Base-by-base conservation (phyloP, 2,329 filamentous ascomycete genomes). In the Pseudonectria buxi region DNA sequence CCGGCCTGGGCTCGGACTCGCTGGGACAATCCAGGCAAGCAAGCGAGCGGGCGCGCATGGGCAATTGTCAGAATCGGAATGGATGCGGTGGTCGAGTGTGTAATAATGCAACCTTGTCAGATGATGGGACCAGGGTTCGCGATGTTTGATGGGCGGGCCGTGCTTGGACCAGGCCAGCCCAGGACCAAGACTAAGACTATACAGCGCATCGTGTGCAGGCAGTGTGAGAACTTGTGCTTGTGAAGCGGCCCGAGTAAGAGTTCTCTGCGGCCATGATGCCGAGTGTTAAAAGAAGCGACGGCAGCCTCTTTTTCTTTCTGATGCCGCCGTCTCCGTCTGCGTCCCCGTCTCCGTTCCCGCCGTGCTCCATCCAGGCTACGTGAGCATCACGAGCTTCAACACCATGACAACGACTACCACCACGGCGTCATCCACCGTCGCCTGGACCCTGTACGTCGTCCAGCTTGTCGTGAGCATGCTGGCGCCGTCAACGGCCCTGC, bases 91-190 rank as follows among this genome's bases (percentile, higher is more conserved):
- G 36, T 29, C 36, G 39, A 44, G 37, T 22, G 18, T 22, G 18
- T 22, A 22, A 40, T 43, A 39, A 46, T 50, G 42, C 44, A 51
- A 50, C 47, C 50, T 48, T 50, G 50, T 51, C 50, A 48, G 50
- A 50, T 42, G 39, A 53, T 43, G 46, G 40, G 39, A 18, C 49
- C 32, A 43, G 50, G 50, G 16, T 12, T 29, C 28, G 12, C 32
- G 24, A 15, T 26, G 34, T 18, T 29, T 26, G 27, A 30, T 28
- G n/a, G 13, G 32, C 24, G 16, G 7, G 13, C 28, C 14, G 30
- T 12, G 31, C 28, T 14, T 26, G 13, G 22, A 28, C 30, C 24
- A 22, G 28, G 24, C 28, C 28, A n/a, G n/a, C n/a, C n/a, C n/a
- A n/a, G n/a, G n/a, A n/a, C n/a, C n/a, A n/a, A n/a, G n/a, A 9